Evolutionary conservation across 352 stramenopile genomes (phyloP).

Genomic region (Phytophthora capsici): DNA sequence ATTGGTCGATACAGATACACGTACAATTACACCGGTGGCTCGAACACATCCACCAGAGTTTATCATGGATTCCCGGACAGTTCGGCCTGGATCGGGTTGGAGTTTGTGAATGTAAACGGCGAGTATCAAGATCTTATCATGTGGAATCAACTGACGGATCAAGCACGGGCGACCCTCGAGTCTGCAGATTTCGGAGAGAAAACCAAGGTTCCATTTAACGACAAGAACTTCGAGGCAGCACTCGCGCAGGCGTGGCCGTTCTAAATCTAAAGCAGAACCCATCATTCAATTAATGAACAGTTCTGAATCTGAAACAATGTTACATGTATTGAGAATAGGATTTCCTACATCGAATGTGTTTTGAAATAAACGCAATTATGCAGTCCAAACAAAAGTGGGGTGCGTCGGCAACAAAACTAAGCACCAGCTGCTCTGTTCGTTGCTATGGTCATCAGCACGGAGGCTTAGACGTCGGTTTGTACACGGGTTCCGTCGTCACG

Average conservation of each 20-base stretch:
- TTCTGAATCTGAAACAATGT: too few species aligned
- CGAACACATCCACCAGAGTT: background rate
- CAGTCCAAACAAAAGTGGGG: too few species aligned
- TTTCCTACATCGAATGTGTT: too few species aligned
- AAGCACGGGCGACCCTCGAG: background rate
- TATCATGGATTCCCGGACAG: background rate
- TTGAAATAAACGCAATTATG: too few species aligned
- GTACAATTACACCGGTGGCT: background rate
- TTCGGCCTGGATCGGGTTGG: background rate
- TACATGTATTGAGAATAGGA: too few species aligned
- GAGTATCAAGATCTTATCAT: background rate
- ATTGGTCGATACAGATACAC: background rate
- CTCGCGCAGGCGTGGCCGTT: background rate
- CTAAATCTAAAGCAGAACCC: background rate
- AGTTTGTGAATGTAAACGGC: background rate
- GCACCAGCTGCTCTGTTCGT: too few species aligned
- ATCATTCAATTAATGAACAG: too few species aligned
- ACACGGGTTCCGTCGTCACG: too few species aligned
- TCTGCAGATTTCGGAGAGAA: background rate
- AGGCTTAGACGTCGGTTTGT: background rate
- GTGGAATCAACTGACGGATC: conserved; percentile 3
- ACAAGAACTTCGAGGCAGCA: background rate
- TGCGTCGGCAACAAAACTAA: too few species aligned
- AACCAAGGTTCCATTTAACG: background rate
- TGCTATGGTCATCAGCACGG: background rate